A percentile compares a stretch with the other conserved stretches of the same genome.
Evolutionary conservation across 352 stramenopile species (phyloP).

Genomic region (Globisporangium barbulae): DNA sequence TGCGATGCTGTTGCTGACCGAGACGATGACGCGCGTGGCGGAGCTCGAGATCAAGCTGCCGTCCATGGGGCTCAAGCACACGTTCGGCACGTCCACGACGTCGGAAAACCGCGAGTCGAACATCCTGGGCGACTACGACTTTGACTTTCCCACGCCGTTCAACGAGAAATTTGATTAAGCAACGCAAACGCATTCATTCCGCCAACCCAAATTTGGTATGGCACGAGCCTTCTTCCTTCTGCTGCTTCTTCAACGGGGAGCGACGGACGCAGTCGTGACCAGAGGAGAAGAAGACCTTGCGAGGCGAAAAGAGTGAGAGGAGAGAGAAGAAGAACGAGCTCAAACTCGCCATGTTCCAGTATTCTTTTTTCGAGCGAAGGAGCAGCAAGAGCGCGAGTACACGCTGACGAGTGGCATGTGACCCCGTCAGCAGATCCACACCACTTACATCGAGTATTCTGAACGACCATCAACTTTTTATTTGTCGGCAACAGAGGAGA

Average conservation of each 20-base stretch:
- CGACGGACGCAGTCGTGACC: not conserved
- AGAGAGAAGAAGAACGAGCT: not conserved
- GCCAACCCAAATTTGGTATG: not conserved
- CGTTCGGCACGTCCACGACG: slow-evolving; percentile 42
- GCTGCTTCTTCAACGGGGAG: not conserved
- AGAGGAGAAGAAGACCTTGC: not conserved
- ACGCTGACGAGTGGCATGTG: not conserved
- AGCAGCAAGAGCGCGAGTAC: slow-evolving; percentile 2
- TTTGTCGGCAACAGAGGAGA: not conserved
- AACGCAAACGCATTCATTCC: not conserved
- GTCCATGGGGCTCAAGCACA: slow-evolving; percentile 40
- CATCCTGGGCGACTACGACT: slow-evolving; percentile 35
- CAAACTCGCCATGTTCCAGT: not conserved
- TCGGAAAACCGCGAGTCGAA: slow-evolving; percentile 50
- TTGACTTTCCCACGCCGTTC: slow-evolving; percentile 56
- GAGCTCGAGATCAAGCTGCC: slow-evolving; percentile 79
- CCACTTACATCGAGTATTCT: not conserved
- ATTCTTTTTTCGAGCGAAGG: not conserved
- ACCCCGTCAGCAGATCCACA: not conserved
- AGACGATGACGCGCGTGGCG: slow-evolving; percentile 82
- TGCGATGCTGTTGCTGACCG: slow-evolving; percentile 80
- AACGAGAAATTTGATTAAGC: slow-evolving; percentile 56
- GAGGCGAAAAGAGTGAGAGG: not conserved
- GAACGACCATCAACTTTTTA: not conserved
- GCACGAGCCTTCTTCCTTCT: not conserved